Conservation (phyloP, 1,284 basidiomycete genomes). For the Somion occarium region DNA sequence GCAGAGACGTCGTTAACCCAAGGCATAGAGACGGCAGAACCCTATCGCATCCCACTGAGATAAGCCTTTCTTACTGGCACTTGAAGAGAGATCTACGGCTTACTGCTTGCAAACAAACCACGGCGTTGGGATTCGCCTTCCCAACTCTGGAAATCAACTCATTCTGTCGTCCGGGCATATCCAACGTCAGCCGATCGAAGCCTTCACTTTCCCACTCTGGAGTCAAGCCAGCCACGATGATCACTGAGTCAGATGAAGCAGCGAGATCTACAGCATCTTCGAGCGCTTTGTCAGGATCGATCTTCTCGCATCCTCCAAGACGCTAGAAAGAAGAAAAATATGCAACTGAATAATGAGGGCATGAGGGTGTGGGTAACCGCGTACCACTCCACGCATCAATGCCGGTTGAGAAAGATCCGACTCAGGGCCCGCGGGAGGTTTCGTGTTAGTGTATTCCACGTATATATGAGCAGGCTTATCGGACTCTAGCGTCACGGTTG, state of each 20-base stretch:
- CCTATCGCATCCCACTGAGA: conserved; percentile 31
- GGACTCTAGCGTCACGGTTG: conserved; percentile 38
- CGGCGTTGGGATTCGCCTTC: conserved; percentile 55
- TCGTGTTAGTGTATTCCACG: conserved; percentile 61
- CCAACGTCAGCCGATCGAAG: conserved; percentile 55
- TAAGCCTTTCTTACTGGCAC: background rate
- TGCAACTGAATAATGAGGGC: background rate
- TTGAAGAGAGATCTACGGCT: conserved; percentile 20
- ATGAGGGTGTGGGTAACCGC: conserved; percentile 23
- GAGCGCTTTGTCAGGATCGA: conserved; percentile 55
- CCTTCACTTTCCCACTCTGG: conserved; percentile 71
- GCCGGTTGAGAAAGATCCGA: conserved; percentile 53
- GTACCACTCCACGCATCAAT: conserved; percentile 61
- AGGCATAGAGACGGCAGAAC: conserved; percentile 64
- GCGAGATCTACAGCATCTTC: conserved; percentile 58
- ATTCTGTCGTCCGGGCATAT: conserved; percentile 57
- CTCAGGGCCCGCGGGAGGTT: conserved; percentile 43
- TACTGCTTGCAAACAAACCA: conserved; percentile 67
- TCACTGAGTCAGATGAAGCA: conserved; percentile 47
- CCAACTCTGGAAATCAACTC: conserved; percentile 57
- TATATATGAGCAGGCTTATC: conserved; percentile 44
- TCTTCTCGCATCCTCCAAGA: conserved; percentile 61
- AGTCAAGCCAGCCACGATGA: conserved; percentile 62
- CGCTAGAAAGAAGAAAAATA: conserved; percentile 31
- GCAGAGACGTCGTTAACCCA: conserved; percentile 51